Conservation (phyloP, 1,284 basidiomycete species). For the Fomitopsis schrenkii region DNA sequence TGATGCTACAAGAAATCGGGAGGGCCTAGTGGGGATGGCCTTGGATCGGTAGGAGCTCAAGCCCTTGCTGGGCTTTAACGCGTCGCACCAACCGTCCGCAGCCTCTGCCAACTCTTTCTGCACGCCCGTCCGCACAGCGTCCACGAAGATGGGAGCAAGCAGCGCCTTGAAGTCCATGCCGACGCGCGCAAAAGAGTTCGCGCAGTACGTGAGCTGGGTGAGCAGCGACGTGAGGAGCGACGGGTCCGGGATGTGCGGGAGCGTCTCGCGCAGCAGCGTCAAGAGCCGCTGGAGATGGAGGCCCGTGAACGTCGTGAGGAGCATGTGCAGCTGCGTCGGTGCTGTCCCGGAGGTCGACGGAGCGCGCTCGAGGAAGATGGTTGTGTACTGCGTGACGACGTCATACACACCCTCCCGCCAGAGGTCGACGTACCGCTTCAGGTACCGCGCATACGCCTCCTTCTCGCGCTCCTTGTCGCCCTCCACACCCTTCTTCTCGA, state of each 20-base stretch:
- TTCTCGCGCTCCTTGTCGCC: conserved; percentile 45
- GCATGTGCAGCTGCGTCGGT: conserved; percentile 33
- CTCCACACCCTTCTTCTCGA: conserved; percentile 30
- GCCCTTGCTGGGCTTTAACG: conserved; percentile 8
- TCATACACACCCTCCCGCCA: conserved; percentile 94
- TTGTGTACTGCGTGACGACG: conserved; percentile 83
- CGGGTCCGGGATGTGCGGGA: conserved; percentile 54
- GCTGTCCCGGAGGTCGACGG: conserved; percentile 15
- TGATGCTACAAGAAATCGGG: conserved; percentile 18
- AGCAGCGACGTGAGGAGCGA: conserved; percentile 78
- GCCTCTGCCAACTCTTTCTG: conserved; percentile 37
- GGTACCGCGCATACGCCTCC: conserved; percentile 71
- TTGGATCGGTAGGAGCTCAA: conserved; percentile 12
- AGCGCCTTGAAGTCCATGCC: conserved; percentile 79
- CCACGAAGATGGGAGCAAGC: conserved; percentile 61
- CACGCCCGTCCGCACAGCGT: conserved; percentile 46
- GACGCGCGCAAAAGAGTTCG: conserved; percentile 88
- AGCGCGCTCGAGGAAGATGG: conserved; percentile 79
- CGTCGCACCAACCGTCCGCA: conserved; percentile 17
- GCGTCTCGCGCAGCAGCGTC: conserved; percentile 45
- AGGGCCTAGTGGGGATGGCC: conserved; percentile 11
- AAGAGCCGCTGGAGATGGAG: conserved; percentile 55
- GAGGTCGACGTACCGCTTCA: conserved; percentile 85
- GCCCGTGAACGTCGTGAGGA: conserved; percentile 53
- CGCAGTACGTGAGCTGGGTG: conserved; percentile 90